Conservation (phyloP, 2,329 filamentous ascomycete genomes). For the Aspergillus melleus region DNA sequence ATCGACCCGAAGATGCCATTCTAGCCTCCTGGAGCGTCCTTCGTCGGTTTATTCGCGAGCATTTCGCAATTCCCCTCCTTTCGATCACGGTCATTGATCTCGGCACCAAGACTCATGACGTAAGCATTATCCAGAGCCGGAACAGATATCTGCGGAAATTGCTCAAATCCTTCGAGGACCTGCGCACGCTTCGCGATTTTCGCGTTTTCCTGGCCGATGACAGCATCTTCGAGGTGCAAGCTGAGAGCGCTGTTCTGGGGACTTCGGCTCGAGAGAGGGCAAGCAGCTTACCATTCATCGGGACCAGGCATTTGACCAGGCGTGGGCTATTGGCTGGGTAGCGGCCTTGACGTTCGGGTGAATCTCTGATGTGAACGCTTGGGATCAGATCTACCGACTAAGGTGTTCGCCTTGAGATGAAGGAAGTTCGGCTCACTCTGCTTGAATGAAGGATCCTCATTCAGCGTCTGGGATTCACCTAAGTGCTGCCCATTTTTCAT, state of each 20-base stretch:
- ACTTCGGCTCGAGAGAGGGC: background rate
- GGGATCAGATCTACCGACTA: no score
- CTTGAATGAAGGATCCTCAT: no score
- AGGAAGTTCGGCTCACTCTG: no score
- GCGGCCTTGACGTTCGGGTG: no score
- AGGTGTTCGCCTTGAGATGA: no score
- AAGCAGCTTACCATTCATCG: slow-evolving; percentile 2
- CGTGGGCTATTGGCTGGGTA: background rate
- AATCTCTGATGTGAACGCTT: no score
- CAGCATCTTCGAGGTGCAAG: slow-evolving; percentile 17
- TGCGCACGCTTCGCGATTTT: slow-evolving; percentile 21
- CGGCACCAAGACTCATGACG: slow-evolving; percentile 6
- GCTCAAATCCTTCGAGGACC: slow-evolving; percentile 18
- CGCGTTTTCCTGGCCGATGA: slow-evolving; percentile 22
- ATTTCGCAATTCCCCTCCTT: slow-evolving; percentile 22
- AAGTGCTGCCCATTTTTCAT: no score
- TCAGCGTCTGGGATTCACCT: no score
- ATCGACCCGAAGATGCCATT: slow-evolving; percentile 9
- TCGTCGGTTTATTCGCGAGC: slow-evolving; percentile 30
- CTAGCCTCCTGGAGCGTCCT: slow-evolving; percentile 24
- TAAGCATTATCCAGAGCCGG: background rate
- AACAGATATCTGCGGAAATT: slow-evolving; percentile 20
- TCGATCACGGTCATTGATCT: slow-evolving; percentile 23
- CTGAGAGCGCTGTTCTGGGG: slow-evolving; percentile 19
- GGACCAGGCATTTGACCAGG: background rate